phyloP scores from a whole-genome alignment of 257 asterid genomes.

The Fraxinus americana region DNA sequence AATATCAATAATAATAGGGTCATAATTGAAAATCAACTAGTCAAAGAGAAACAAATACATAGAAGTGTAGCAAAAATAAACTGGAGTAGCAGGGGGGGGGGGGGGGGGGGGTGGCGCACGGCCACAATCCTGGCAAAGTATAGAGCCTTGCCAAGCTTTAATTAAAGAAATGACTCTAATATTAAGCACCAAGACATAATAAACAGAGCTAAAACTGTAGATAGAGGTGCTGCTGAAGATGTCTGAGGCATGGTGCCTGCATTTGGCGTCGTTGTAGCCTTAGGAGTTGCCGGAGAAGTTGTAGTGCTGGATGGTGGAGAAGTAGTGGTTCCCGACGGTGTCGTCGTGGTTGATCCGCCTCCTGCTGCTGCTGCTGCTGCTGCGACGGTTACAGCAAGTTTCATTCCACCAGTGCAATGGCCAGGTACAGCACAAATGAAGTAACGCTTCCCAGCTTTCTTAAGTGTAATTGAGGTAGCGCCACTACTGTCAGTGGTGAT shows the following conservation, averaged over 20 bases:
- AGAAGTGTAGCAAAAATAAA: not conserved
- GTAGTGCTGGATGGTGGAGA: constrained; percentile 14
- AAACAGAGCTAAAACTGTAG: constrained; percentile 34
- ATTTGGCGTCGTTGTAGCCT: constrained; percentile 22
- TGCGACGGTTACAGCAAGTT: constrained; percentile 49
- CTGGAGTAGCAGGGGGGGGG: not conserved
- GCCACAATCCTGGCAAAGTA: constrained; percentile 61
- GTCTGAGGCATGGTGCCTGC: constrained; percentile 22
- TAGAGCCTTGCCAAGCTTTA: not conserved
- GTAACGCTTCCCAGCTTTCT: constrained; percentile 58
- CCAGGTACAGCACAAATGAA: constrained; percentile 62
- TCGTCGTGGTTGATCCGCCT: constrained; percentile 9
- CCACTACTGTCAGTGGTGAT: constrained; percentile 73
- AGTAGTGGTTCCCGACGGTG: constrained; percentile 24
- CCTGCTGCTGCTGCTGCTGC: constrained; percentile 36
- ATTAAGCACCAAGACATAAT: constrained; percentile 14
- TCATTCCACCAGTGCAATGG: constrained; percentile 77
- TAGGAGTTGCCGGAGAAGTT: constrained; percentile 29
- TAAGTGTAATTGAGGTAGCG: constrained; percentile 64
- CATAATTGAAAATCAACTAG: not conserved
- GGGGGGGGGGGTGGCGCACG: no score
- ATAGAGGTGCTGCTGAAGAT: constrained; percentile 33
- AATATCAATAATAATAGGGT: not conserved
- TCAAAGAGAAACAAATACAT: not conserved
- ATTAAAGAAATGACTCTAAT: constrained; percentile 24